Percentiles rank a stretch among this genome's conserved stretches.
Conservation (phyloP, 2,329 filamentous ascomycete genomes). For the Colletotrichum ledebouriae region DNA sequence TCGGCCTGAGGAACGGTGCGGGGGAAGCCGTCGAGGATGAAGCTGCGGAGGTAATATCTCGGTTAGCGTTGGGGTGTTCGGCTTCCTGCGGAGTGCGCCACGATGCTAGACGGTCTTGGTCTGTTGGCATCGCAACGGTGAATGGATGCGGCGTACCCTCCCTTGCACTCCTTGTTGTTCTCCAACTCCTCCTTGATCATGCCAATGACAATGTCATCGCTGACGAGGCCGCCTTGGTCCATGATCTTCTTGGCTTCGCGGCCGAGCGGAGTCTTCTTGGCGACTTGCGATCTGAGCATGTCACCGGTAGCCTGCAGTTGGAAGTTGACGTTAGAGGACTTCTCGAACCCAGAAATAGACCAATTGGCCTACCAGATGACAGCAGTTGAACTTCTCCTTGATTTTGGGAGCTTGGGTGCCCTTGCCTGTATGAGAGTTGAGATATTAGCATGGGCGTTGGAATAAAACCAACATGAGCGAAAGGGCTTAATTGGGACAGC, state of each 20-base stretch:
- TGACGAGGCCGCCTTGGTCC: slow-evolving; percentile 97
- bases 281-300: slow-evolving; percentile 98
- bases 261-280: slow-evolving; percentile 95
- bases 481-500: slow-evolving; percentile 51
- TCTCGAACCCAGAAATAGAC: slow-evolving; percentile 3
- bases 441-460: slow-evolving; percentile 22
- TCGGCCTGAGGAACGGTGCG: slow-evolving; percentile 96
- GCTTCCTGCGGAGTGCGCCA: slow-evolving; percentile 10
- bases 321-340: slow-evolving; percentile 40
- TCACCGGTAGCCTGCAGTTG: slow-evolving; percentile 87
- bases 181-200: slow-evolving; percentile 99
- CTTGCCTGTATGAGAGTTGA: slow-evolving; percentile 78
- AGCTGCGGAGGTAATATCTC: slow-evolving; percentile 66
- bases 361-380: slow-evolving; percentile 83
- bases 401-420: slow-evolving; percentile 98
- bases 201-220: slow-evolving; percentile 98
- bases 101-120: not conserved
- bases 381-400: slow-evolving; percentile 98
- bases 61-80: slow-evolving; percentile 19
- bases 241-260: slow-evolving; percentile 99
- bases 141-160: slow-evolving; percentile 75
- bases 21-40: slow-evolving; percentile 99
- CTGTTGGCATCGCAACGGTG: not conserved
- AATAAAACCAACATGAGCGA: slow-evolving; percentile 3
- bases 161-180: slow-evolving; percentile 94